These are phyloP conservation scores for Darksidea phi DNA, from an alignment of 495 filamentous ascomycete genomes.

Conservation along the genomic window DNA sequence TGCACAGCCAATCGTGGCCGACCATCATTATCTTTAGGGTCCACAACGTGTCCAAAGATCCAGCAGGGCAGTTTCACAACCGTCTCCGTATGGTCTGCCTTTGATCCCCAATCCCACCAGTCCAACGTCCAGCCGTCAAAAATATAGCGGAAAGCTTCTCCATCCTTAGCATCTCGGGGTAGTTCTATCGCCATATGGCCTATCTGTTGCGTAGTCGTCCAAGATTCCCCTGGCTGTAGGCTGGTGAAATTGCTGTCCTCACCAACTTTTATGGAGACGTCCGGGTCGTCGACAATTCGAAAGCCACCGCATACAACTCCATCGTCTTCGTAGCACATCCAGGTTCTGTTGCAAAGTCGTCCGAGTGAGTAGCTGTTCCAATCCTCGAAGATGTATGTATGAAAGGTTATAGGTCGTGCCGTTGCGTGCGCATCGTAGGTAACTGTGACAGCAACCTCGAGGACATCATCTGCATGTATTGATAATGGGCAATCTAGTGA, in stretches of 20 bases:
- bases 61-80: neutral
- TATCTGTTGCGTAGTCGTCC: neutral
- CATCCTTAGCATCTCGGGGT: neutral
- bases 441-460: neutral
- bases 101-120: slow-evolving; percentile 3
- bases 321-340: neutral
- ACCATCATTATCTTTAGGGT: slow-evolving; percentile 1
- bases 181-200: neutral
- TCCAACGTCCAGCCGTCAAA: neutral
- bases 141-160: neutral
- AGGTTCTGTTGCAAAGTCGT: neutral
- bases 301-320: neutral
- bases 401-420: neutral
- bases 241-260: neutral
- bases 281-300: neutral
- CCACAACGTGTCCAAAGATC: neutral
- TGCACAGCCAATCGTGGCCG: neutral
- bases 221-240: neutral
- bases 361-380: neutral
- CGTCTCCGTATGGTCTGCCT: neutral
- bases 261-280: neutral
- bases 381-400: neutral
- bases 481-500: neutral
- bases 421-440: neutral
- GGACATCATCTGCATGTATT: neutral